Base-by-base conservation (phyloP, 805 yeast genomes). In the Metschnikowia dekortorum region DNA sequence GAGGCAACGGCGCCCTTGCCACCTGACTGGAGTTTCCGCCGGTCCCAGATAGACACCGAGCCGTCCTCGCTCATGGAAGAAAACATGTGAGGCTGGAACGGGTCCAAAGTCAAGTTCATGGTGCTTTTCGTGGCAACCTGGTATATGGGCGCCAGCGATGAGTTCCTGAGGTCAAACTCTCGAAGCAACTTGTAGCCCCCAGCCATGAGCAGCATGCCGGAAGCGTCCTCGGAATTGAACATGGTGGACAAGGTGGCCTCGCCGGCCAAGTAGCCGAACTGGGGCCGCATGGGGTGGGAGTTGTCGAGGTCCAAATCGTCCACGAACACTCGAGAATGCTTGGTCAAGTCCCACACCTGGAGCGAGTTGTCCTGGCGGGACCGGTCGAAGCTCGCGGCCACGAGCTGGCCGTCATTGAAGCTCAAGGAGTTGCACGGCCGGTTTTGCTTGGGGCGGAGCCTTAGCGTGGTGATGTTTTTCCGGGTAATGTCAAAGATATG, bases 1-100 rank as follows among this genome's bases (percentile, higher is more conserved):
- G 73, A 66, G 14, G 67, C 59, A 4, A 63, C 64, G 22, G 65
- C 59, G 2, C 51, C 52, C 14, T 49, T 51, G 4, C 48, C 52
- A 6, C 46, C 32, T 6, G 45, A 48, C 0, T 74, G 65, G 42
- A 87, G 63, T 55, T 78, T 83, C 55, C 96, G 72, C 54, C 89
- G 75, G 63, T 87, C 96, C 88, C 91, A 91, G 7, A 91, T 74
- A 0, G 92, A 84, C 45, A 90, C 68, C 0, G 94, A 80, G 1
- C 96, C 96, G 60, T 87, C 92, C 58, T 90, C 96, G 46, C 88
- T 81, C 54, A 80, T 80, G 0, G 95, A 83, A 14, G 89, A 81
- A 64, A 91, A 88, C 53, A 80, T 75, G 65, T 80, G 77, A 10
- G 76, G 76, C 60, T 83, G 82, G 61, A 81, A 81, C 3, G 87